A percentile compares a stretch with the other conserved stretches of the same genome.
Evolutionary conservation across 148 eudicot genomes (phyloP).

Genomic region (Rhododendron ferrugineum): DNA sequence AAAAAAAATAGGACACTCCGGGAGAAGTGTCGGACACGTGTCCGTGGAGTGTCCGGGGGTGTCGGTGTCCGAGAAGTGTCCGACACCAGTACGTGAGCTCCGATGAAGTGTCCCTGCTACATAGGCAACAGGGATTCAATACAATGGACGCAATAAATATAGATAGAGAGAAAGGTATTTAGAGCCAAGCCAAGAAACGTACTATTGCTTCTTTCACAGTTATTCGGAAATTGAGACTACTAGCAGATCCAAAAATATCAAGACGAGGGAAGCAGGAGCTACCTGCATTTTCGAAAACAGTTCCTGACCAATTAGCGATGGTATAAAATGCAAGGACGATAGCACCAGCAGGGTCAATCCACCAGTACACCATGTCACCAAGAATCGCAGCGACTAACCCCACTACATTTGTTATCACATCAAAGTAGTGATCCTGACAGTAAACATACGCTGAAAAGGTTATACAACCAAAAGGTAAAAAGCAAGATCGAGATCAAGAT

Average conservation of each 20-base stretch:
- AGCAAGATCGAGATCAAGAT: neutral
- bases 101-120: too few relatives aligned
- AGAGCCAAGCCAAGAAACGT: neutral
- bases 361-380: constrained; percentile 81
- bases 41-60: too few relatives aligned
- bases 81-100: too few relatives aligned
- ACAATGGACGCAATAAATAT: neutral
- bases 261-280: constrained; percentile 9
- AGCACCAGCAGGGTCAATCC: constrained; percentile 96
- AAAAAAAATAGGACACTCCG: too few relatives aligned
- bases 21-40: too few relatives aligned
- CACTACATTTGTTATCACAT: constrained; percentile 83
- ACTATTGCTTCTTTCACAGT: neutral
- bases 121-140: too few relatives aligned
- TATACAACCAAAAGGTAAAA: neutral
- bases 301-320: constrained; percentile 77
- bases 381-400: constrained; percentile 86
- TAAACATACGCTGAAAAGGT: neutral
- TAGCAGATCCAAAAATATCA: neutral
- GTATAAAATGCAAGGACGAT: constrained; percentile 79
- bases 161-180: neutral
- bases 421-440: constrained; percentile 83
- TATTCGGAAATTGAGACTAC: neutral
- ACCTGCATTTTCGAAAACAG: constrained; percentile 97
- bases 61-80: too few relatives aligned